These are phyloP conservation scores for Psidium friedrichsthalianum DNA, from an alignment of 345 rosid genomes.

Conservation along the genomic window DNA sequence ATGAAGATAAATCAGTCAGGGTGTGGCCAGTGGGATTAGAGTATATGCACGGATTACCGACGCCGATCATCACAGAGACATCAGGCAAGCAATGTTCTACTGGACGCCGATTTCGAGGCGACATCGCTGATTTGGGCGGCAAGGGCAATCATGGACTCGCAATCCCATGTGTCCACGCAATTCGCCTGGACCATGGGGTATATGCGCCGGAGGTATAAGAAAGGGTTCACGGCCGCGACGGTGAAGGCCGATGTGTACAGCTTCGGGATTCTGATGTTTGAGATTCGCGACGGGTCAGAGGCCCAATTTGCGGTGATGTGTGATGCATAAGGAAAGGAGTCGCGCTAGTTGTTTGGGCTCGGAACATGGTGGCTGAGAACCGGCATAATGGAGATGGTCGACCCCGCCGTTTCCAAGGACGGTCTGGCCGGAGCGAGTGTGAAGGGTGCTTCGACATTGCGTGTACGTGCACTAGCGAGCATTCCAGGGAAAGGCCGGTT, in stretches of 20 bases:
- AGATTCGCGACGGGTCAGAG: slow-evolving; percentile 44
- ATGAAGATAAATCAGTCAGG: slow-evolving; percentile 24
- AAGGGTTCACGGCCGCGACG: slow-evolving; percentile 60
- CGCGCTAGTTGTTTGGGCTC: slow-evolving; percentile 51
- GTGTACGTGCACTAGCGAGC: slow-evolving; percentile 33
- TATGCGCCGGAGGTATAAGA: slow-evolving; percentile 90
- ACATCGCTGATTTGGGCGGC: slow-evolving; percentile 78
- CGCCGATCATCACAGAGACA: slow-evolving; percentile 83
- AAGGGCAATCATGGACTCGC: slow-evolving; percentile 31
- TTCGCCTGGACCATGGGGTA: slow-evolving; percentile 94
- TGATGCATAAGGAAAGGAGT: slow-evolving; percentile 14
- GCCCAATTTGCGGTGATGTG: slow-evolving; percentile 67
- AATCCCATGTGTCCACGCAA: slow-evolving; percentile 81
- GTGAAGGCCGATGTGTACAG: slow-evolving; percentile 63
- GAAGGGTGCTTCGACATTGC: slow-evolving; percentile 53
- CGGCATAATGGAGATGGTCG: slow-evolving; percentile 47
- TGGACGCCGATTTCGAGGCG: slow-evolving; percentile 47
- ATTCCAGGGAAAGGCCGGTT: slow-evolving; percentile 35
- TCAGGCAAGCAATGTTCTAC: slow-evolving; percentile 65
- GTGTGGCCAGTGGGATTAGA: slow-evolving; percentile 66
- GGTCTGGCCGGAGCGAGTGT: slow-evolving; percentile 17
- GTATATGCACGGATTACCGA: slow-evolving; percentile 51
- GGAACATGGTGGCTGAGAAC: slow-evolving; percentile 20
- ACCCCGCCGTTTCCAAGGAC: slow-evolving; percentile 5
- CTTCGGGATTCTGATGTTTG: slow-evolving; percentile 76